These are phyloP conservation scores for Scenedesmus sp. DNA, from an alignment of 163 green algal genomes.

Conservation along the genomic window DNA sequence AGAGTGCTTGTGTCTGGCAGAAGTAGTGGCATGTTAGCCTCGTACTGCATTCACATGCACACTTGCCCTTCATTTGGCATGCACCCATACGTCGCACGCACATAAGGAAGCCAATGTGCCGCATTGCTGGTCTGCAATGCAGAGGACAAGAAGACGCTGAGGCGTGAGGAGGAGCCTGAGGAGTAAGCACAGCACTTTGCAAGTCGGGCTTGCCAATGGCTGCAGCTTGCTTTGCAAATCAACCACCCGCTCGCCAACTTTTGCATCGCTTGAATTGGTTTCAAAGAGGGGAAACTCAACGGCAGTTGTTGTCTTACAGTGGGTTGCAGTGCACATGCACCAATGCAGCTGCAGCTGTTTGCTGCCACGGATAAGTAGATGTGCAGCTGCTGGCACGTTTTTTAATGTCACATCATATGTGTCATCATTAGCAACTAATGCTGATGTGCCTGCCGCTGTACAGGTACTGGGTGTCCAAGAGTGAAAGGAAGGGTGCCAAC, in stretches of 20 bases:
- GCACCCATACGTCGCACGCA: too few relatives aligned
- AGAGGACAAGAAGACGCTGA: conserved; percentile 51
- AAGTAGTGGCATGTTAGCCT: background rate
- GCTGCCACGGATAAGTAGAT: background rate
- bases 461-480: conserved; percentile 78
- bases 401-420: too few relatives aligned
- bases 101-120: too few relatives aligned
- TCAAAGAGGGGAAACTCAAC: background rate
- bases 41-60: too few relatives aligned
- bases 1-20: background rate
- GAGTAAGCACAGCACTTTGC: conserved; percentile 43
- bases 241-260: background rate
- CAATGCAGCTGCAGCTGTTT: background rate
- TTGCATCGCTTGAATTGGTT: background rate
- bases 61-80: too few relatives aligned
- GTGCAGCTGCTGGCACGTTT: background rate
- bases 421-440: too few relatives aligned
- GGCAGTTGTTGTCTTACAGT: background rate
- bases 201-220: background rate
- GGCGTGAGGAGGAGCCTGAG: conserved; percentile 65
- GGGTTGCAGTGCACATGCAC: background rate
- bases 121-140: background rate
- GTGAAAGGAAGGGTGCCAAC: conserved; percentile 74
- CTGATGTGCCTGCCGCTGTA: background rate
- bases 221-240: too few relatives aligned